These are phyloP conservation scores for Globisporangium nunn DNA, from an alignment of 352 stramenopile species.

Conservation along the genomic window DNA sequence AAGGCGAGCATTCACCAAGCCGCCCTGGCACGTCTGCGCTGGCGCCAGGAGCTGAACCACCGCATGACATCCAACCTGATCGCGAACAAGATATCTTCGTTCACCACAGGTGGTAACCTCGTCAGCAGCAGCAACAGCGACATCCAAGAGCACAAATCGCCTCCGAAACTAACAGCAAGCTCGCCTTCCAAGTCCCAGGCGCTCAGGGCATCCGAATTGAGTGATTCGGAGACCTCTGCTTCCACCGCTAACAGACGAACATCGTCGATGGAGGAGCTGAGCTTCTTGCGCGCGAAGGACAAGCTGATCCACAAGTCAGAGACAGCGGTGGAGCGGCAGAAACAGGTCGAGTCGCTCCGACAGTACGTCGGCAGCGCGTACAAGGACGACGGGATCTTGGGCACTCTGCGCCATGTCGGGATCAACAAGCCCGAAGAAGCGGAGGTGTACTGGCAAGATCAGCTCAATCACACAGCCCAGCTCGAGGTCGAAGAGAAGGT, in stretches of 20 bases:
- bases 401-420: slow-evolving; percentile 61
- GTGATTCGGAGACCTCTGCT: neutral
- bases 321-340: slow-evolving; percentile 41
- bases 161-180: neutral
- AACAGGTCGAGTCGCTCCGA: slow-evolving; percentile 54
- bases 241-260: neutral
- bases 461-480: slow-evolving; percentile 63
- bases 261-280: slow-evolving; percentile 22
- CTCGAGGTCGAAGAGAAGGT: slow-evolving; percentile 55
- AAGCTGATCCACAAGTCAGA: slow-evolving; percentile 76
- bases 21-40: slow-evolving; percentile 52
- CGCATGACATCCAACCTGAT: slow-evolving; percentile 21
- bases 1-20: slow-evolving; percentile 62
- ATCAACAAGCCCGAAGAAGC: slow-evolving; percentile 75
- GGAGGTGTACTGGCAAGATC: slow-evolving; percentile 72
- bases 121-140: neutral
- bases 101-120: neutral
- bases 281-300: slow-evolving; percentile 58
- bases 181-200: slow-evolving; percentile 3
- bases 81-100: slow-evolving; percentile 5
- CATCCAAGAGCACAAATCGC: neutral
- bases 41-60: slow-evolving; percentile 57
- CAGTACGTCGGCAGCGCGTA: slow-evolving; percentile 64
- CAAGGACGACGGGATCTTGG: slow-evolving; percentile 69
- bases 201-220: neutral